Evolutionary conservation across 192 early-diverging fungal species (phyloP).

Genomic region (Coemansia furcata): DNA sequence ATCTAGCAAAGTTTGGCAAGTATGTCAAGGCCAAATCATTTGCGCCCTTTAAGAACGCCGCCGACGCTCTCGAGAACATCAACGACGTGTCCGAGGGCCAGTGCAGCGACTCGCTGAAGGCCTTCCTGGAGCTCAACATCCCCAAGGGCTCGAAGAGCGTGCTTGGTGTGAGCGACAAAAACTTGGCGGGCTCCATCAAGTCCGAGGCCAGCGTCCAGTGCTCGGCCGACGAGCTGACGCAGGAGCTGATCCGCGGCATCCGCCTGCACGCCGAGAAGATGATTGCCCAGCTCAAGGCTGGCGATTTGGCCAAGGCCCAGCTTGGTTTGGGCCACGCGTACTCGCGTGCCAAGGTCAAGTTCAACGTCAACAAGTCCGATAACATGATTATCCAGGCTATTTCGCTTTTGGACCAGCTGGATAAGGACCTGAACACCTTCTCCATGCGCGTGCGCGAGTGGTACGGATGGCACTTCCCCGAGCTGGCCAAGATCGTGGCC

Average conservation of each 20-base stretch:
- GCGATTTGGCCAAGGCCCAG: conserved; percentile 91
- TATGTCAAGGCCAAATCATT: conserved; percentile 93
- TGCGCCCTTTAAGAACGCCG: conserved; percentile 93
- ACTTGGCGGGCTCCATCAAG: conserved; percentile 69
- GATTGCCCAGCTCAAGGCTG: conserved; percentile 84
- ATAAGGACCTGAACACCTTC: conserved; percentile 98
- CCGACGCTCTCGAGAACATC: conserved; percentile 96
- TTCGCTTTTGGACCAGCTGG: conserved; percentile 92
- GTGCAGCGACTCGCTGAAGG: conserved; percentile 82
- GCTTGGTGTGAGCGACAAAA: conserved; percentile 87
- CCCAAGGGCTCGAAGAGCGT: conserved; percentile 71
- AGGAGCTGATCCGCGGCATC: conserved; percentile 92
- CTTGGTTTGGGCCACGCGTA: conserved; percentile 98
- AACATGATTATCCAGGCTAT: conserved; percentile 97
- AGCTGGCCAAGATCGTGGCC: conserved; percentile 92
- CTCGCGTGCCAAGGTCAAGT: conserved; percentile 99
- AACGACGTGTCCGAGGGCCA: conserved; percentile 98
- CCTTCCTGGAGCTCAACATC: conserved; percentile 94
- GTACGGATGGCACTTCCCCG: conserved; percentile 99
- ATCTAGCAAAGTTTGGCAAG: conserved; percentile 89
- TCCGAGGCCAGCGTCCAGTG: conserved; percentile 72
- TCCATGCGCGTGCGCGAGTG: conserved; percentile 97
- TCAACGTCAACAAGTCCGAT: conserved; percentile 97
- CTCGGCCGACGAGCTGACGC: conserved; percentile 74
- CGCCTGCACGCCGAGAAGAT: conserved; percentile 88